Percentiles rank a stretch among this genome's conserved stretches.
phyloP scores from a whole-genome alignment of 2,329 filamentous ascomycete genomes.

The Trichophyton mentagrophytes region DNA sequence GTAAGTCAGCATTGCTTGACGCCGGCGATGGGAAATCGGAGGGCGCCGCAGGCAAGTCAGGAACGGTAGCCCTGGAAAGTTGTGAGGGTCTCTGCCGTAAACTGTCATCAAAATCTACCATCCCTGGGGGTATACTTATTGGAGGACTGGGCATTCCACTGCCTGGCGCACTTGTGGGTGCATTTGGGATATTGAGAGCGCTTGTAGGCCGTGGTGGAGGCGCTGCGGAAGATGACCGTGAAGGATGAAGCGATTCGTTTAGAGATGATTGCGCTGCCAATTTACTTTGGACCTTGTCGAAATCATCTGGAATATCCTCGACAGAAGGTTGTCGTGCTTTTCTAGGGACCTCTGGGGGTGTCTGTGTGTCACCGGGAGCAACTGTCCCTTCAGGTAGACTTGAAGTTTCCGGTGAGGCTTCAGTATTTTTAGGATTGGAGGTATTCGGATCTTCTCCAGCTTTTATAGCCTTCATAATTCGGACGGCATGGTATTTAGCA shows the following conservation, averaged over 20 bases:
- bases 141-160: constrained; percentile 13
- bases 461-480: constrained; percentile 82
- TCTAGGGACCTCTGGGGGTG: not conserved
- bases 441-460: constrained; percentile 85
- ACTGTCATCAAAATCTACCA: constrained; percentile 12
- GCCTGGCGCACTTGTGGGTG: constrained; percentile 17
- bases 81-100: constrained; percentile 20
- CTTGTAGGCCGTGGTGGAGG: constrained; percentile 15
- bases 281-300: constrained; percentile 34
- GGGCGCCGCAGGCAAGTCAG: constrained; percentile 30
- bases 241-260: constrained; percentile 40
- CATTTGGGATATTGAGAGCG: constrained; percentile 5
- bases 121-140: constrained; percentile 8
- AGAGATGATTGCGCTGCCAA: constrained; percentile 38
- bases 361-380: not conserved
- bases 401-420: constrained; percentile 42
- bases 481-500: constrained; percentile 86
- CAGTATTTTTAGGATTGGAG: constrained; percentile 53
- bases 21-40: constrained; percentile 22
- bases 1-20: constrained; percentile 9
- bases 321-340: constrained; percentile 41
- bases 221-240: constrained; percentile 30
- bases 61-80: constrained; percentile 15
- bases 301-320: constrained; percentile 48
- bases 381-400: constrained; percentile 51